Percentiles rank a stretch among this genome's conserved stretches.
These are phyloP conservation scores for Agaricales sp. DNA, from an alignment of 1,284 basidiomycete genomes.

Conservation along the genomic window DNA sequence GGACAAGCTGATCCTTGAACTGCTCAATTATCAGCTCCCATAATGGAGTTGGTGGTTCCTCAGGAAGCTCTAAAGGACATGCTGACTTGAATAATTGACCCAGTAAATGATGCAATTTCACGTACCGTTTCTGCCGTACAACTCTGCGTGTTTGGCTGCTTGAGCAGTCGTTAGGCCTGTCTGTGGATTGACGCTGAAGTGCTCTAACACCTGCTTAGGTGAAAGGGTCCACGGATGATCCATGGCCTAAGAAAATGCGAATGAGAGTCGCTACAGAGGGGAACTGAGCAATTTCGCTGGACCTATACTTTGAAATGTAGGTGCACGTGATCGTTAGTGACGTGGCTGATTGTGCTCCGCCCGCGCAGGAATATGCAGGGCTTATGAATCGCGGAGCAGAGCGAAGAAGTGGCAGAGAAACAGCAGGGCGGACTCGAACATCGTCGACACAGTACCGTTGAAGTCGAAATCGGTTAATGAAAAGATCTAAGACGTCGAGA, in stretches of 20 bases:
- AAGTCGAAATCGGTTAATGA: background rate
- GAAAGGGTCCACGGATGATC: slow-evolving; percentile 65
- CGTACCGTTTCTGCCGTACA: slow-evolving; percentile 83
- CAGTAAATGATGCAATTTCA: slow-evolving; percentile 8
- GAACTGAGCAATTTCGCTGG: slow-evolving; percentile 15
- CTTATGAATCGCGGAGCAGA: background rate
- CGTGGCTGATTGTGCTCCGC: background rate
- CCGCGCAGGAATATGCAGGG: background rate
- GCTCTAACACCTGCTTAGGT: slow-evolving; percentile 50
- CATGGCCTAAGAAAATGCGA: slow-evolving; percentile 31
- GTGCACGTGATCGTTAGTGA: background rate
- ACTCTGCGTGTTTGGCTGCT: slow-evolving; percentile 59
- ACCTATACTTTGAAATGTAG: background rate
- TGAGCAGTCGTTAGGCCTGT: slow-evolving; percentile 50
- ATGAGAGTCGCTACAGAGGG: slow-evolving; percentile 9
- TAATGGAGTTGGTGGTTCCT: slow-evolving; percentile 82
- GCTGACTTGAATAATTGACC: slow-evolving; percentile 4
- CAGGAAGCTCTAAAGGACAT: slow-evolving; percentile 62
- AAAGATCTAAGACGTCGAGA: background rate
- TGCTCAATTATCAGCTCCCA: slow-evolving; percentile 94
- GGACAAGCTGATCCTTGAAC: slow-evolving; percentile 94
- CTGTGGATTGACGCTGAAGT: slow-evolving; percentile 49
- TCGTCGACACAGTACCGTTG: background rate
- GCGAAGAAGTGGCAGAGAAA: background rate
- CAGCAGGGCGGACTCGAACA: no score